Conservation (phyloP, 139 green algal genomes). For the Volvox reticuliferus region DNA sequence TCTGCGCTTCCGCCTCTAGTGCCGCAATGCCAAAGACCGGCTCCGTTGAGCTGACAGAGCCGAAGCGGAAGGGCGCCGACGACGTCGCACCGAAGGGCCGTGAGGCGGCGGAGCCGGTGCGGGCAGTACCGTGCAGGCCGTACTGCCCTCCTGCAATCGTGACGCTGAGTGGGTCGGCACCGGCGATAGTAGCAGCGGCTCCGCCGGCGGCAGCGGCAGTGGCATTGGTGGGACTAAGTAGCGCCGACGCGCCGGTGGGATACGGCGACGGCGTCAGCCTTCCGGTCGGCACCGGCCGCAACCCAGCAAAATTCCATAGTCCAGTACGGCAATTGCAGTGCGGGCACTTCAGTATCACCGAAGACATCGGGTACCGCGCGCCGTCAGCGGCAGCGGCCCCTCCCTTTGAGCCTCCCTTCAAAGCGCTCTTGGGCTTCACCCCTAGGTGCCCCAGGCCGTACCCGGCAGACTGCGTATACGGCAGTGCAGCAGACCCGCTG, state of each 20-base stretch:
- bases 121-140: background rate
- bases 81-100: slow-evolving; percentile 6
- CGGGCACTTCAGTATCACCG: slow-evolving; percentile 39
- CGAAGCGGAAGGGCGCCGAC: slow-evolving; percentile 29
- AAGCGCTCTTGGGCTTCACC: background rate
- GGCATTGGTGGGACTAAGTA: background rate
- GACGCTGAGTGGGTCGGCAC: slow-evolving; percentile 13
- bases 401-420: background rate
- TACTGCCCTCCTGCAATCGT: slow-evolving; percentile 53
- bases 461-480: slow-evolving; percentile 22
- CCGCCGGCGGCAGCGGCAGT: background rate
- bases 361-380: slow-evolving; percentile 9
- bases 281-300: slow-evolving; percentile 18
- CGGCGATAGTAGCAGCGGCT: background rate
- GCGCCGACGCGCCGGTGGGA: background rate
- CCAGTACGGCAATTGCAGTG: slow-evolving; percentile 46
- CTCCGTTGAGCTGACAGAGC: background rate
- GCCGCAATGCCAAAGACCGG: slow-evolving; percentile 44
- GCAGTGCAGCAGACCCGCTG: background rate
- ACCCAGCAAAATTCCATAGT: slow-evolving; percentile 49
- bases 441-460: slow-evolving; percentile 51
- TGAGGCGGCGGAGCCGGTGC: background rate
- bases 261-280: background rate
- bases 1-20: background rate
- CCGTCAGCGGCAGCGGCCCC: background rate